Evolutionary conservation across 176 grass and related monocot species (phyloP).

Genomic region (Hsuehochloa calcarea): DNA sequence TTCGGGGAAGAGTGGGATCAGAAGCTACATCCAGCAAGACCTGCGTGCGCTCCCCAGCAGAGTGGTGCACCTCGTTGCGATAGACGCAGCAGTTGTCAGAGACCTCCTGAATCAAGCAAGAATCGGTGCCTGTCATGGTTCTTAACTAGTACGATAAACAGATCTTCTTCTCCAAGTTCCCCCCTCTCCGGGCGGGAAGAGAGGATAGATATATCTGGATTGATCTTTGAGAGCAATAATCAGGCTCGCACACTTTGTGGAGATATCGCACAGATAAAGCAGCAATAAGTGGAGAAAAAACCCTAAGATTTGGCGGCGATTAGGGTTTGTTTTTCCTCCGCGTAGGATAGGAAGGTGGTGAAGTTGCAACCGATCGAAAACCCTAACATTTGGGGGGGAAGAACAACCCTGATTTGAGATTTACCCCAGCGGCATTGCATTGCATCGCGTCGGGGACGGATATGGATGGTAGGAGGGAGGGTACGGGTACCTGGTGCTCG

Average conservation of each 20-base stretch:
- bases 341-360: no score
- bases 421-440: background rate
- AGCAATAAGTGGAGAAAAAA: no score
- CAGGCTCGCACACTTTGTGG: no score
- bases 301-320: no score
- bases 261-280: no score
- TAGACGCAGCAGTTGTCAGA: slow-evolving; percentile 53
- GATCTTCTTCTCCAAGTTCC: no score
- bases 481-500: slow-evolving; percentile 48
- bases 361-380: background rate
- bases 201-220: no score
- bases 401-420: background rate
- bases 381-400: background rate
- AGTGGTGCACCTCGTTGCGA: slow-evolving; percentile 53
- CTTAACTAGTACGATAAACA: no score
- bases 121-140: background rate
- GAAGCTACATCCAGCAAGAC: slow-evolving; percentile 50
- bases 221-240: no score
- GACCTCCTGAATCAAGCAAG: slow-evolving; percentile 40
- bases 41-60: slow-evolving; percentile 50
- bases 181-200: no score
- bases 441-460: background rate
- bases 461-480: no score
- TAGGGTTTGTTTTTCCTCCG: no score
- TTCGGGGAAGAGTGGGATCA: slow-evolving; percentile 63